phyloP scores from a whole-genome alignment of 306 rosid genomes.

The Biancaea sappan region DNA sequence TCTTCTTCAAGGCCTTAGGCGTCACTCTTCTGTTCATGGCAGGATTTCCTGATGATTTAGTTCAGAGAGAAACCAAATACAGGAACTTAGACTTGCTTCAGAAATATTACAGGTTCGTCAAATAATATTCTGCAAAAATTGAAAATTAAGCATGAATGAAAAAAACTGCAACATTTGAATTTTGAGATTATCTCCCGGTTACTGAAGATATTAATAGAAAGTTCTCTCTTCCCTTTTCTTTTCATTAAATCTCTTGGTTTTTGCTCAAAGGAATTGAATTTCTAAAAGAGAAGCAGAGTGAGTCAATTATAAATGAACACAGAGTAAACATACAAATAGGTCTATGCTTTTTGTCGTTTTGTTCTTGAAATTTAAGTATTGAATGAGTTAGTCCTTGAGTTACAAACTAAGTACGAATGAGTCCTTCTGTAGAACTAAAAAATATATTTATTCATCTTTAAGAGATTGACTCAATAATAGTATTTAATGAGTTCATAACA shows the following conservation, averaged over 20 bases:
- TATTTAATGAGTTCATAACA: no score
- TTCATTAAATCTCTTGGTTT: no score
- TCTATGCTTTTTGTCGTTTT: no score
- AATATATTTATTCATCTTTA: no score
- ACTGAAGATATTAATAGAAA: neutral
- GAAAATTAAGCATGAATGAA: neutral
- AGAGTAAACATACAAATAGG: no score
- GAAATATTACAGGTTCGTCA: conserved; percentile 79
- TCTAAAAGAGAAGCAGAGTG: neutral
- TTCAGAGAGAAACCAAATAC: conserved; percentile 87
- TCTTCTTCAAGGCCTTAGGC: conserved; percentile 93
- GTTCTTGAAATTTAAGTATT: no score
- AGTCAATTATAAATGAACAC: neutral
- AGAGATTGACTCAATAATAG: no score
- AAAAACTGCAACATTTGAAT: conserved; percentile 19
- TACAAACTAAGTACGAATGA: no score
- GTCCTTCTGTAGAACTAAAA: no score
- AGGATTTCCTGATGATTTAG: conserved; percentile 80
- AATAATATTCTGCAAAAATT: conserved; percentile 21
- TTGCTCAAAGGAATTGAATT: neutral
- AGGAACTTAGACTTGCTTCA: conserved; percentile 78
- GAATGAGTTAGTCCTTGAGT: no score
- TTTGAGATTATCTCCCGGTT: neutral
- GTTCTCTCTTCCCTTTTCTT: neutral
- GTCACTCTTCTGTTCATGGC: conserved; percentile 88